These are phyloP conservation scores for Backusella liffmaniae DNA, from an alignment of 192 early-diverging fungal genomes.

Conservation along the genomic window DNA sequence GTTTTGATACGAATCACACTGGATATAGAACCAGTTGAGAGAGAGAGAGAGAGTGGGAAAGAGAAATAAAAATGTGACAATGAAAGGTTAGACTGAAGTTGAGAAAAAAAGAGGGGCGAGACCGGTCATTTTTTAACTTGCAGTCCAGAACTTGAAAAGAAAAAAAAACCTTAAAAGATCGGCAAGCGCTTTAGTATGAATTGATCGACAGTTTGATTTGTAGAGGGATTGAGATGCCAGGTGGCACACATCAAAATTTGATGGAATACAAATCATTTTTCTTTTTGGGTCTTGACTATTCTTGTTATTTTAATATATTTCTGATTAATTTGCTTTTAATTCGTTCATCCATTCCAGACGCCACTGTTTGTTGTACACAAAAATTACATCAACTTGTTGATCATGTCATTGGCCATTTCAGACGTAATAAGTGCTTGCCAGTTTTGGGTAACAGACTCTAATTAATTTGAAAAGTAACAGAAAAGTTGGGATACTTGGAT, in stretches of 20 bases:
- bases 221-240: neutral
- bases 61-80: no score
- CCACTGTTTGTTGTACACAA: neutral
- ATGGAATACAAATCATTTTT: neutral
- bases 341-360: neutral
- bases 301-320: neutral
- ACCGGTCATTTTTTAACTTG: neutral
- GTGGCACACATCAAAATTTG: neutral
- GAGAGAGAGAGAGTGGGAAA: no score
- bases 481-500: neutral
- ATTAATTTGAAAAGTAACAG: neutral
- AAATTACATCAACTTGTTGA: neutral
- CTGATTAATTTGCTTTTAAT: conserved; percentile 1
- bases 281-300: neutral
- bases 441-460: neutral
- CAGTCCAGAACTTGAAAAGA: neutral
- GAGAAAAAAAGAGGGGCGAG: neutral
- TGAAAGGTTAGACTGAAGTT: neutral
- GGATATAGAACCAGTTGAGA: no score
- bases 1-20: neutral
- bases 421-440: neutral
- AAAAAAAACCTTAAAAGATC: neutral
- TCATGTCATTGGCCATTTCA: neutral
- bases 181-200: neutral
- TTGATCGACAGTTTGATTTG: neutral